Evolutionary conservation across 805 yeast species (phyloP), one percentile per base, ranked within the genome.

Genomic region (Dipodascus geniculatus): DNA sequence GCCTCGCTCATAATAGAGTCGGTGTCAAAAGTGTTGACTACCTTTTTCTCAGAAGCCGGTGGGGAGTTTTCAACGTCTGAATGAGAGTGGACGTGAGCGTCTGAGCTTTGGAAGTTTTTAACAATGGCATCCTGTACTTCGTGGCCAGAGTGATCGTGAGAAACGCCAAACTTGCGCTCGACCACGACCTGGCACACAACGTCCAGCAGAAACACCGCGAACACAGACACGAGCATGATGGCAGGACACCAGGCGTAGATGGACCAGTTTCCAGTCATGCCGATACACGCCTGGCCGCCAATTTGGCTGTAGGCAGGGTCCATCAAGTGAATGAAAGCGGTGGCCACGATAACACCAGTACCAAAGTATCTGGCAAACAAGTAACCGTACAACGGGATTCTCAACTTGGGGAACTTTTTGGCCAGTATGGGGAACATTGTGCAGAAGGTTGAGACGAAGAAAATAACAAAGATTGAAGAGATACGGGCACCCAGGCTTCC

Each of bases 321-420:
- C 57, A 83, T 69, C 54, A 83, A 66, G 68, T 84, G 91, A 55
- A 84, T 76, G 60, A 82, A 85, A 0, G 88, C 87, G 4, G 91
- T 84, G 9, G 90, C 85, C 2, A 84, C 71, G 60, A 84, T 84
- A 49, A 84, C 90, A 52, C 91, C 91, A 2, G 87, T 76, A 60
- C 91, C 91, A 61, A 83, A 83, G 69, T 74, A 78, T 19, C 66
- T 56, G 22, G 69, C 68, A 42, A 65, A 55, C 17, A 58, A 23
- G 54, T 65, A 79, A 65, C 59, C 64, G 23, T 53, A 48, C 16
- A 56, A 58, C 8, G 69, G 72, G 47, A 68, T 56, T 11, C 58
- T 55, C 51, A 65, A 20, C 53, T 60, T 28, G 50, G 56, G 57
- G 53, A 58, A 48, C 11, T 58, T 54, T 48, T 55, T 53, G 17